Evolutionary conservation across 371 early-diverging fungal species (phyloP), one percentile per base, ranked within the genome.

Genomic region (Apophysomyces sp.): DNA sequence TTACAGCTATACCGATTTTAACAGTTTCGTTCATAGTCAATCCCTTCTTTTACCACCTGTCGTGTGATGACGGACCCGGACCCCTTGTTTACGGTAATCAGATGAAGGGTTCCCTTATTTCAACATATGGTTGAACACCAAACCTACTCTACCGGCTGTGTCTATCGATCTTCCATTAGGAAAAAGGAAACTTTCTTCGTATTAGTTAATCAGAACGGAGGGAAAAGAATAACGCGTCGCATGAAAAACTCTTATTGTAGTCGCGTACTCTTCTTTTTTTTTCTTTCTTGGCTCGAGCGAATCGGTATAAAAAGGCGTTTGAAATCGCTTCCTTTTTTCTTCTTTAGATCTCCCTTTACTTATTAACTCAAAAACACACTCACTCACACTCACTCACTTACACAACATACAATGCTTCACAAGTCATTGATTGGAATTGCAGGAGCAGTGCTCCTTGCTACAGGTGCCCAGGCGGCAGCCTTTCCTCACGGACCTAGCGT

Each of bases 401-500:
- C n/a, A n/a, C n/a, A n/a, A n/a, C n/a, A n/a, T n/a, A n/a, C 56
- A 21, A 37, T 58, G 37, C 27, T 58, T 12, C n/a, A 12, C 24
- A 32, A 44, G 24, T 44, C 49, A 44, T 44, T 44, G 21, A 18
- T 44, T 21, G 49, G 24, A 44, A 44, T 44, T 44, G 49, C 49
- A 44, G 49, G 49, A 44, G n/a, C 49, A 44, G 49, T 44, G n/a
- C 49, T 44, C 24, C 49, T 44, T 18, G 16, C 21, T 11, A 21
- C 49, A 21, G 11, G 49, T 21, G 49, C 49, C 49, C 49, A 21
- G 49, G 49, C 49, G 21, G 66, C 66, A 11, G 26, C 55, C 12
- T 55, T 28, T n/a, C 55, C 57, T 51, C 26, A 41, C 13, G 55
- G 60, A 8, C 28, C 53, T 31, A 57, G 49, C 34, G 59, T 65